Evolutionary conservation across 1,284 basidiomycete species (phyloP), one percentile per base, ranked within the genome.

Genomic region (Meripilus lineatus): DNA sequence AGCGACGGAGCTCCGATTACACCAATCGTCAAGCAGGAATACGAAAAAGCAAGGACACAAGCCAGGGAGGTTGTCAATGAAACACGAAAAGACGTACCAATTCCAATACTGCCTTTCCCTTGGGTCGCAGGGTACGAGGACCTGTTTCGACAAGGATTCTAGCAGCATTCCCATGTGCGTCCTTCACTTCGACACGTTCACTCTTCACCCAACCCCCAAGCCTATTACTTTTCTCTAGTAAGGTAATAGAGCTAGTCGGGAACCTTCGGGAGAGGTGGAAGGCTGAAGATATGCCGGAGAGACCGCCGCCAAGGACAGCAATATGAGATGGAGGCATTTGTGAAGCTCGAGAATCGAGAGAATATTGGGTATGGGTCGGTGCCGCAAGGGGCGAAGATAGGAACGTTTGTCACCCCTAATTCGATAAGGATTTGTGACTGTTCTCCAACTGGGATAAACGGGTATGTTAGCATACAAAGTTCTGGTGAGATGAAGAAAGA

Each of bases 141-240:
- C 93, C 93, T 23, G 77, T 74, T 67, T 96, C 93, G 14, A 94
- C 67, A 4, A 88, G 55, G 10, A 88, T 71, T 3, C 66, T 54
- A 40, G 63, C 66, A 18, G 57, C 53, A 36, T 63, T 58, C 2
- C 68, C 71, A 17, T 67, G 54, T 2, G 55, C 57, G 42, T 71
- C 64, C 2, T 61, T 56, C 28, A 79, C 57, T 5, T 63, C 49
- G n/a, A 85, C 67, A 1, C 77, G 72, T 48, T 84, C 70, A 50
- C 83, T 82, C 46, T 68, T 68, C 1, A 93, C 78, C 92, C 92
- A 97, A 24, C 94, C 94, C 8, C 94, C 94, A 2, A 87, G 65
- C 2, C 80, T 68, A 0, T 67, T 40, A 3, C 75, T 65, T 51
- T 72, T 77, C 55, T 96, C 93, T 17, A 93, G 52, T 2, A 96